A percentile compares a stretch with the other conserved stretches of the same genome.
Conservation (phyloP, 768 basidiomycete species). For the Erythrobasidium yunnanense region DNA sequence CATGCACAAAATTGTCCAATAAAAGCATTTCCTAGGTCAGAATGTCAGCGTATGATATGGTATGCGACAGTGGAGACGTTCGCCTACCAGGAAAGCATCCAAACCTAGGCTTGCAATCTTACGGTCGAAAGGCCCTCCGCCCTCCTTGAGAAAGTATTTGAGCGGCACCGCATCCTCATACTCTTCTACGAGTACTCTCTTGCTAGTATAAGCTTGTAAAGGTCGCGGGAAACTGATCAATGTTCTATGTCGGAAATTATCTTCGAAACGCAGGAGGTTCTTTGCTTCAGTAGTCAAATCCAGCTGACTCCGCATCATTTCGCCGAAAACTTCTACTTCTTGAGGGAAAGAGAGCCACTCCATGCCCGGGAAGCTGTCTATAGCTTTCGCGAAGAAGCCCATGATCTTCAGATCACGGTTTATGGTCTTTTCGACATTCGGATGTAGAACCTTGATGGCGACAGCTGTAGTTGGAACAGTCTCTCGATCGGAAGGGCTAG, state of each 20-base stretch:
- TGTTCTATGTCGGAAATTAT: constrained; percentile 63
- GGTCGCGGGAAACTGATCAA: constrained; percentile 85
- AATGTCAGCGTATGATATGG: not conserved
- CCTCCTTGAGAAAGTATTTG: constrained; percentile 72
- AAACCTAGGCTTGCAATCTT: constrained; percentile 82
- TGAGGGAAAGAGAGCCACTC: constrained; percentile 92
- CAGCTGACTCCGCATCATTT: constrained; percentile 91
- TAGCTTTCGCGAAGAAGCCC: constrained; percentile 70
- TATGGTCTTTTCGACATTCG: constrained; percentile 68
- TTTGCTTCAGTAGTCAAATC: constrained; percentile 82
- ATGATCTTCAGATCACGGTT: constrained; percentile 86
- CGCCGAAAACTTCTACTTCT: constrained; percentile 85
- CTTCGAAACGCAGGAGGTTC: constrained; percentile 72
- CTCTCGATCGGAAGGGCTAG: constrained; percentile 41
- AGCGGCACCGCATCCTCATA: constrained; percentile 84
- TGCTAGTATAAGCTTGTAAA: constrained; percentile 64
- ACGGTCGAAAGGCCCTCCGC: constrained; percentile 82
- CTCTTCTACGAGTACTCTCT: constrained; percentile 79
- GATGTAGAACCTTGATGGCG: constrained; percentile 92
- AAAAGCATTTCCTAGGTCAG: constrained; percentile 82
- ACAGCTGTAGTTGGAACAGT: constrained; percentile 73
- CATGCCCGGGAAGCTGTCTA: constrained; percentile 79
- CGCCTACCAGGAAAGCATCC: constrained; percentile 77
- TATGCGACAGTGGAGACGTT: too few relatives aligned
- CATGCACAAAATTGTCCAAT: constrained; percentile 91